A percentile compares a stretch with the other conserved stretches of the same genome.
Conservation (phyloP, 257 asterid genomes). For the Anisodus tanguticus region DNA sequence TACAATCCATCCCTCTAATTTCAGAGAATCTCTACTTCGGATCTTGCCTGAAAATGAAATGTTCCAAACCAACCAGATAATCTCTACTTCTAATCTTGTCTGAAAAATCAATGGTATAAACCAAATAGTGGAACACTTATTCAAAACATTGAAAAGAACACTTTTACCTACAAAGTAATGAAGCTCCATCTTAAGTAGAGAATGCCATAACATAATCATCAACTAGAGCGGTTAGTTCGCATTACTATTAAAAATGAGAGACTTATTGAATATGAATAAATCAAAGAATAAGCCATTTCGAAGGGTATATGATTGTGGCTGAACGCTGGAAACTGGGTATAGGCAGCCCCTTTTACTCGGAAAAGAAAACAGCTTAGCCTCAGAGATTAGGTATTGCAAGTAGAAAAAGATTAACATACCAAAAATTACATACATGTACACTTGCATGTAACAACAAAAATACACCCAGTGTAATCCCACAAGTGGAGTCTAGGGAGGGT, state of each 20-base stretch:
- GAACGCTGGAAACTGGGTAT: neutral
- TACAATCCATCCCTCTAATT: neutral
- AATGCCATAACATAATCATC: slow-evolving; percentile 20
- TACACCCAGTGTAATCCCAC: too few relatives aligned
- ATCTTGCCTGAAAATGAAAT: neutral
- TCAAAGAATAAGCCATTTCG: neutral
- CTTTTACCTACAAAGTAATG: neutral
- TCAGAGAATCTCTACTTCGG: neutral
- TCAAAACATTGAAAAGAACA: neutral
- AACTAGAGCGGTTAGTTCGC: neutral
- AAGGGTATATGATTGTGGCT: neutral
- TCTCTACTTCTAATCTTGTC: slow-evolving; percentile 1
- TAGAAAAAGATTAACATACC: slow-evolving; percentile 7
- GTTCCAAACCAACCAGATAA: slow-evolving; percentile 9
- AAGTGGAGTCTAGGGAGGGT: too few relatives aligned
- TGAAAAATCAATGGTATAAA: neutral
- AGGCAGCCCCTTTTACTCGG: neutral
- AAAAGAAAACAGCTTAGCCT: slow-evolving; percentile 19
- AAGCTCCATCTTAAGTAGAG: slow-evolving; percentile 3
- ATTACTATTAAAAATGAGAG: neutral
- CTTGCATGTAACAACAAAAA: neutral
- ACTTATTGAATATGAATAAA: neutral
- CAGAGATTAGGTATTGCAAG: slow-evolving; percentile 15
- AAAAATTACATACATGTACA: slow-evolving; percentile 12
- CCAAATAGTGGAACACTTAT: neutral